Conservation (phyloP, 257 asterid genomes). For the Solanum sparsipilum region DNA sequence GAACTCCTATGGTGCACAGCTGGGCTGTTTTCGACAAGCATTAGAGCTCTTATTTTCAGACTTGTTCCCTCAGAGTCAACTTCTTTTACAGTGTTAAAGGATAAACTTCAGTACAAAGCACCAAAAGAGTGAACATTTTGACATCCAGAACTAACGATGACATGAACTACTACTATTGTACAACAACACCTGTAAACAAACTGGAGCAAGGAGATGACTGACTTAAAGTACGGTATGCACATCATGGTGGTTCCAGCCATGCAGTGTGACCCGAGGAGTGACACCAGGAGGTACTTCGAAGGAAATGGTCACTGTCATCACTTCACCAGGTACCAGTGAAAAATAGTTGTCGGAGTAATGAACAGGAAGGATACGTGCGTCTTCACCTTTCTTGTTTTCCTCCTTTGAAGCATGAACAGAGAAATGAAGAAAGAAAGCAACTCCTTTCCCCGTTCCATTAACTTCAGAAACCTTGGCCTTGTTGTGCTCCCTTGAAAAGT, state of each 20-base stretch:
- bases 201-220: neutral
- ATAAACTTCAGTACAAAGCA: neutral
- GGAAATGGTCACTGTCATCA: conserved; percentile 43
- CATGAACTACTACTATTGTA: neutral
- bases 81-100: neutral
- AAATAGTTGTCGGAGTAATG: conserved; percentile 93
- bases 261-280: conserved; percentile 42
- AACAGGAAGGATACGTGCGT: conserved; percentile 75
- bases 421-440: conserved; percentile 76
- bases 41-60: neutral
- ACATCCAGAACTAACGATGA: neutral
- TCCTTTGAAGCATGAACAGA: conserved; percentile 58
- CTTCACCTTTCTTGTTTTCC: conserved; percentile 33
- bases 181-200: neutral
- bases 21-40: neutral
- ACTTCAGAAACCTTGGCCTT: conserved; percentile 29
- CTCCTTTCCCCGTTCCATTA: conserved; percentile 54
- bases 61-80: neutral
- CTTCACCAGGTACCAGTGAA: conserved; percentile 91
- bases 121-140: neutral
- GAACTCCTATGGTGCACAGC: neutral
- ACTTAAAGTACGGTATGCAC: conserved; percentile 25
- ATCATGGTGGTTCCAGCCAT: conserved; percentile 61
- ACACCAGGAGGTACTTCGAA: conserved; percentile 61
- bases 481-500: conserved; percentile 11